Evolutionary conservation across 257 asterid genomes (phyloP), one percentile per base, ranked within the genome.

Genomic region (Solanum neorickii): DNA sequence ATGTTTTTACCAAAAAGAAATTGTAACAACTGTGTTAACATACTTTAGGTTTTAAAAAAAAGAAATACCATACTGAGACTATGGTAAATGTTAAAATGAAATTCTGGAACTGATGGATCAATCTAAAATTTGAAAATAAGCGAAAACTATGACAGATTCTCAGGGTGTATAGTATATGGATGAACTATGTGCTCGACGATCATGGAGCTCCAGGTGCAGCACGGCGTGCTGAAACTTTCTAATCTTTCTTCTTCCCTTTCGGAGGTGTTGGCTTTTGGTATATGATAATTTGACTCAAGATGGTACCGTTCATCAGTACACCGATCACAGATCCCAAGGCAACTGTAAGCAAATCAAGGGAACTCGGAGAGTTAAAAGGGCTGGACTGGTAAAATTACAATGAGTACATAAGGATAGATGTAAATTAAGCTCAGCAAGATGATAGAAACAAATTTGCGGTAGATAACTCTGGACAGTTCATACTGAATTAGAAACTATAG

Each of bases 281-380:
- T 49, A 91, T 16, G 86, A 93, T 87, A 86, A 97, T 97, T 88
- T 97, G 99, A 78, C 98, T 91, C 89, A 97, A 91, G 90, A 97
- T 95, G 80, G 98, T 92, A 74, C 99, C 99, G 5, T 97, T 97
- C 5, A 97, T 97, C 92, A 92, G 49, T 82, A 95, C 87, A 75
- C 99, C 99, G 56, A 95, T 90, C 60, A 89, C 96, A 3, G 97
- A 97, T 76, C 99, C 99, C 94, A 94, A 12, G 87, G 95, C 89
- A 92, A 95, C 99, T 97, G 91, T 73, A 82, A 80, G 35, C 68
- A 88, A 72, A 83, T 77, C 69, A 84, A 90, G 83, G 86, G 86
- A 86, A 52, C 29, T 33, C 68, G 31, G 31, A 49, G 31, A 14
- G 72, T 89, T 27, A 80, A 33, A 33, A 23, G 12, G 86, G 76